Evolutionary conservation across 768 basidiomycete species (phyloP).

Genomic region (Lactarius trivialis): DNA sequence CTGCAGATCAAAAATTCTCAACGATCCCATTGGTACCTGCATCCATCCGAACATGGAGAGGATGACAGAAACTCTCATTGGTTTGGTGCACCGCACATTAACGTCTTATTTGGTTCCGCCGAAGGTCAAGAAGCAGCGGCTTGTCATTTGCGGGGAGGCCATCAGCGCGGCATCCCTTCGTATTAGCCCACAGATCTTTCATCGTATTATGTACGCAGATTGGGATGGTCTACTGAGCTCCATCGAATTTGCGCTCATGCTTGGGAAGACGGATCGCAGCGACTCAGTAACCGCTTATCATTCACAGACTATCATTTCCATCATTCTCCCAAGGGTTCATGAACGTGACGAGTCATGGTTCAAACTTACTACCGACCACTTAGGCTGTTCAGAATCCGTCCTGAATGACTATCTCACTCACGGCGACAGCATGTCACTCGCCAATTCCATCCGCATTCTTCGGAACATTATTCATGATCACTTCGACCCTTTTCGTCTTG

Average conservation of each 20-base stretch:
- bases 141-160: not conserved
- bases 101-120: not conserved
- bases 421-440: conserved; percentile 3
- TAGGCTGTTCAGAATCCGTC: too few relatives aligned
- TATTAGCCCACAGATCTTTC: not conserved
- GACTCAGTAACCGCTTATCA: not conserved
- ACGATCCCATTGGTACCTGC: not conserved
- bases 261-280: not conserved
- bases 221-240: not conserved
- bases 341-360: conserved; percentile 8
- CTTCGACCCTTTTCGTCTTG: not conserved
- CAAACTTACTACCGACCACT: not conserved
- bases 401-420: not conserved
- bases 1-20: not conserved
- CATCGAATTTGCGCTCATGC: not conserved
- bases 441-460: not conserved
- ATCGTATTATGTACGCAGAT: not conserved
- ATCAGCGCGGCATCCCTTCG: not conserved
- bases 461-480: not conserved
- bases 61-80: not conserved
- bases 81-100: not conserved
- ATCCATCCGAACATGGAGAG: not conserved
- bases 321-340: not conserved
- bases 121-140: not conserved
- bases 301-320: not conserved